Evolutionary conservation across 305 asterid genomes (phyloP), one percentile per base, ranked within the genome.

Genomic region (Fraxinus latifolia): DNA sequence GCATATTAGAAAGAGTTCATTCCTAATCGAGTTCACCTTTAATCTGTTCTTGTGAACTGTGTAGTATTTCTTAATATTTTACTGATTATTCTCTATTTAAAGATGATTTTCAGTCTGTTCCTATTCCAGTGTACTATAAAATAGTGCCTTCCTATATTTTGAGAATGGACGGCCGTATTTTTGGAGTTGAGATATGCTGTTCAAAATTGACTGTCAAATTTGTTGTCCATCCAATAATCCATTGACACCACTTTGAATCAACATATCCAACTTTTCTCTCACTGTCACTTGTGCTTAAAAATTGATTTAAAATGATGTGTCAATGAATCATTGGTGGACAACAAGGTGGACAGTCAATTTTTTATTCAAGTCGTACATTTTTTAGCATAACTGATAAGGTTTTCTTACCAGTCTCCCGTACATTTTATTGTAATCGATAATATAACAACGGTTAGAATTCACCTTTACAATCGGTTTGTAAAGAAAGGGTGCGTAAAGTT

Each of bases 141-240:
- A 81, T 68, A 68, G n/a, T 33, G 87, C 87, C 87, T 79, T 76
- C 85, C 87, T 77, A 29, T 67, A 73, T 84, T 85, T 86, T 87
- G 81, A 76, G 80, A 72, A 79, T 76, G 90, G 87, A 76, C 77
- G 88, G 85, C 87, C 11, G 23, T 68, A 31, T 25, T 65, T 65
- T 25, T 25, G 33, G 42, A 36, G 42, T 6, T 36, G 42, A 36
- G 42, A 36, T 36, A 7, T 36, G 42, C 9, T 6, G 9, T 36
- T 8, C 42, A 36, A 36, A 36, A 7, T 36, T 36, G 42, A 6
- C 2, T 36, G 2, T 36, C 42, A 4, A 32, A 32, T 32, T 32
- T 32, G 34, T 0, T 4, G 34, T 32, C 34, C 42, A 36, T 1
- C 1, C 42, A 36, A 36, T 36, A 0, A 36, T 36, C 7, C 7